Percentiles rank a stretch among this genome's conserved stretches.
Conservation (phyloP, 306 rosid species). For the Lathyrus tuberosus region DNA sequence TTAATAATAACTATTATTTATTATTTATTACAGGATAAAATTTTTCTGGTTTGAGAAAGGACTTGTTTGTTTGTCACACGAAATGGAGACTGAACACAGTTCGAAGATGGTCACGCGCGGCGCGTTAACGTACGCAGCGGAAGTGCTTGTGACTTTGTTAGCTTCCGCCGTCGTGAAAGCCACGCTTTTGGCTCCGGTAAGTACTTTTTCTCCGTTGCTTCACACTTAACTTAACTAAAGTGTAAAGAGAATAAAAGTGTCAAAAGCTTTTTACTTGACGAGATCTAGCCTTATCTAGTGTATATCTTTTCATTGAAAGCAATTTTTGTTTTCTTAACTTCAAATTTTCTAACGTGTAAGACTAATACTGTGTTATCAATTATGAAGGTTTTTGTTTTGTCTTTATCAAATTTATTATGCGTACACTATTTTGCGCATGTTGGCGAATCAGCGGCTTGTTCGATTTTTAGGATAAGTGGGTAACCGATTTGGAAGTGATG, state of each 20-base stretch:
- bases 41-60: slow-evolving; percentile 37
- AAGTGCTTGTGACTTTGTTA: slow-evolving; percentile 58
- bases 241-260: neutral
- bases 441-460: neutral
- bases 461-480: neutral
- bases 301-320: slow-evolving; percentile 35
- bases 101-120: slow-evolving; percentile 55
- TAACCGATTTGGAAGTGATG: neutral
- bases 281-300: slow-evolving; percentile 36
- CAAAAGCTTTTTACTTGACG: slow-evolving; percentile 17
- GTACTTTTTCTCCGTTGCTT: slow-evolving; percentile 9
- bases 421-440: slow-evolving; percentile 36
- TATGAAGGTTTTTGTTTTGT: slow-evolving; percentile 12
- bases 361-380: neutral
- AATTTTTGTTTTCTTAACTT: slow-evolving; percentile 30
- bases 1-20: neutral
- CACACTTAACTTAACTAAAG: neutral
- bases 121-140: slow-evolving; percentile 63
- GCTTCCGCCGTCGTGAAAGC: slow-evolving; percentile 65
- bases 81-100: slow-evolving; percentile 63
- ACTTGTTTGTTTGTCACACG: slow-evolving; percentile 44
- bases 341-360: neutral
- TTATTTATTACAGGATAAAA: slow-evolving; percentile 27
- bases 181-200: slow-evolving; percentile 64
- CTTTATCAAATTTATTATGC: slow-evolving; percentile 30